Conservation (phyloP, 169 alveolate species). For the Amoebophrya sp. region DNA sequence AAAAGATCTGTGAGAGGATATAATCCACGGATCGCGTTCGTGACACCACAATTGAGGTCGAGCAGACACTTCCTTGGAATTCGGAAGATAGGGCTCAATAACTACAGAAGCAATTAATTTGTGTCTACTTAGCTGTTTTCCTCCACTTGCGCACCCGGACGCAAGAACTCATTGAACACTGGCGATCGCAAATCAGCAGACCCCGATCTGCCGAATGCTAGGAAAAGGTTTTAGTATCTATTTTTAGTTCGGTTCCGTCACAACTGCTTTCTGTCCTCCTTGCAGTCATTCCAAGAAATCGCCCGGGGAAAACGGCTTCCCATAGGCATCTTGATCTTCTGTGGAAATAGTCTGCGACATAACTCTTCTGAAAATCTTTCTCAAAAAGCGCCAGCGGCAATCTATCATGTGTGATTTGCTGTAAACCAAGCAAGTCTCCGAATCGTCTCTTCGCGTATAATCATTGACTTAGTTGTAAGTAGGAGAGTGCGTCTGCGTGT, state of each 20-base stretch:
- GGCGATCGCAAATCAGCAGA: not conserved
- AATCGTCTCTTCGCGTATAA: not conserved
- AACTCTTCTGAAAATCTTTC: not conserved
- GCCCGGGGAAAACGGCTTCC: not conserved
- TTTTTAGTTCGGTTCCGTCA: not conserved
- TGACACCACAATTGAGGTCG: no score
- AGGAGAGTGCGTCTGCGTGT: not conserved
- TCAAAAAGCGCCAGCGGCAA: not conserved
- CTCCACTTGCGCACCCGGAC: no score
- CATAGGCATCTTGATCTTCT: not conserved
- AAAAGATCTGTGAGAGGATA: no score
- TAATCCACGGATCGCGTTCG: no score
- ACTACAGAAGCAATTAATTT: no score
- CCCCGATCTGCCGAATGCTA: slow-evolving; percentile 1
- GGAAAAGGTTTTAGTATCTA: not conserved
- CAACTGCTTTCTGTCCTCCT: not conserved
- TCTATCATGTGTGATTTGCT: not conserved
- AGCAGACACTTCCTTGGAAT: no score
- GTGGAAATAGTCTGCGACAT: not conserved
- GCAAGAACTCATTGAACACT: not conserved
- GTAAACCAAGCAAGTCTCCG: not conserved
- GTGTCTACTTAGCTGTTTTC: no score
- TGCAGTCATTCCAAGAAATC: not conserved
- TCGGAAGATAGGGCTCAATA: no score
- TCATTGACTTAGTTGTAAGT: not conserved